Evolutionary conservation across 768 basidiomycete species (phyloP), one percentile per base, ranked within the genome.

Genomic region (Russula dissimulans): DNA sequence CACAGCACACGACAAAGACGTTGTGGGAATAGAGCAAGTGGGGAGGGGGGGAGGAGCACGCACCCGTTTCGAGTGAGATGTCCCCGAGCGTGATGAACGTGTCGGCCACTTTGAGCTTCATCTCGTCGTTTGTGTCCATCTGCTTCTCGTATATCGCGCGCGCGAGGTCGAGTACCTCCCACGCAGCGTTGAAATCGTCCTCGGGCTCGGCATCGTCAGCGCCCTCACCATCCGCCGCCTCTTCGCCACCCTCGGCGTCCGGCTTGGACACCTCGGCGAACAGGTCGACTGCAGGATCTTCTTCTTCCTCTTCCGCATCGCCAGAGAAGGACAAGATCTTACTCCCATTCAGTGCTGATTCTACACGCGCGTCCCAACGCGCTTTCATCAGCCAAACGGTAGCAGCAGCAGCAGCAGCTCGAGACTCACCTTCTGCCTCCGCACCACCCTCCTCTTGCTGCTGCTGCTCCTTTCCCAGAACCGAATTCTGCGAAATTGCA

Each of bases 131-230:
- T 31, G 79, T 81, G 9, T 78, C 75, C 63, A 76, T 76, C 62
- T 80, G 79, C 71, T 87, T 88, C 64, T 85, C 83, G 67, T 91
- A 94, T 60, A 95, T 86, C 11, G 86, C 83, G 43, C 95, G 80
- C 22, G 95, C 95, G 57, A 95, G 83, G 66, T 99, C 97, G n/a
- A 99, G 78, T 3, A 95, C 87, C 69, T 97, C 91, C 94, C 95
- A 99, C 12, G 97, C 93, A 29, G 91, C 92, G 65, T 95, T 97
- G 72, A 97, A 97, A 68, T 98, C 97, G 66, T 99, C 97, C 67
- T 97, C 95, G 0, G 91, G 91, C 67, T 90, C 91, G 4, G 71
- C 60, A 3, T 61, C 88, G 12, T 85, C 88, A 4, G 83, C 87
- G 2, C 75, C 89, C 9, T 79, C 85, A 1, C 75, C 83, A 3